Conservation (phyloP, 352 stramenopile species). For the Lagenidium sp. region DNA sequence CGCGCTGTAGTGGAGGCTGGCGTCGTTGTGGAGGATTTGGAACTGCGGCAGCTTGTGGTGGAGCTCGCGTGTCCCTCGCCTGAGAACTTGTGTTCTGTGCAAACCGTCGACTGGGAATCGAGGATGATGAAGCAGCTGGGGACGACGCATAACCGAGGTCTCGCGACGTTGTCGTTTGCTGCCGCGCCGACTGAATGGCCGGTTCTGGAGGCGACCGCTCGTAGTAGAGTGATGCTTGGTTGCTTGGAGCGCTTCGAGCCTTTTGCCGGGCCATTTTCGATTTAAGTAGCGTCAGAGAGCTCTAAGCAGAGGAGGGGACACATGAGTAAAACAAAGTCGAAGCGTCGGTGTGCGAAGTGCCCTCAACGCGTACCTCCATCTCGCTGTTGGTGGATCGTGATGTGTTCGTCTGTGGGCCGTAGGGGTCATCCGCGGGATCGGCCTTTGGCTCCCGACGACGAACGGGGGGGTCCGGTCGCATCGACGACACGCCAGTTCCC, state of each 20-base stretch:
- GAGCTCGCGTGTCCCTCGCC: background rate
- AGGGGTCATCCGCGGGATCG: constrained; percentile 13
- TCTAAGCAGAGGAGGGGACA: no score
- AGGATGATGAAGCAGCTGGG: background rate
- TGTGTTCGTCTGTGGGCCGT: constrained; percentile 18
- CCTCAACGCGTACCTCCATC: constrained; percentile 31
- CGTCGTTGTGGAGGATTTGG: background rate
- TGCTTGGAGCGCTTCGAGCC: constrained; percentile 57
- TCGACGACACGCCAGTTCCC: constrained; percentile 1
- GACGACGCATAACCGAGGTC: constrained; percentile 1
- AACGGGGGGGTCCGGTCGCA: constrained; percentile 16
- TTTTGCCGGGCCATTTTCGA: constrained; percentile 76
- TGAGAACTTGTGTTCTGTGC: background rate
- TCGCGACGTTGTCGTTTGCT: no score
- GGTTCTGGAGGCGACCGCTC: constrained; percentile 30
- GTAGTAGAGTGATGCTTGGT: constrained; percentile 56
- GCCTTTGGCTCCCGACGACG: constrained; percentile 25
- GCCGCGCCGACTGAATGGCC: constrained; percentile 12
- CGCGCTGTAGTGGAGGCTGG: constrained; percentile 1
- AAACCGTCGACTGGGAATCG: background rate
- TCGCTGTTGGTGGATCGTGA: constrained; percentile 23
- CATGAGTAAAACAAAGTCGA: no score
- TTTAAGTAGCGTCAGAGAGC: constrained; percentile 65
- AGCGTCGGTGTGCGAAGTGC: no score
- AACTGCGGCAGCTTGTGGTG: background rate